Evolutionary conservation across 2,329 filamentous ascomycete genomes (phyloP), one percentile per base, ranked within the genome.

Genomic region (Arthrobotrys iridis): DNA sequence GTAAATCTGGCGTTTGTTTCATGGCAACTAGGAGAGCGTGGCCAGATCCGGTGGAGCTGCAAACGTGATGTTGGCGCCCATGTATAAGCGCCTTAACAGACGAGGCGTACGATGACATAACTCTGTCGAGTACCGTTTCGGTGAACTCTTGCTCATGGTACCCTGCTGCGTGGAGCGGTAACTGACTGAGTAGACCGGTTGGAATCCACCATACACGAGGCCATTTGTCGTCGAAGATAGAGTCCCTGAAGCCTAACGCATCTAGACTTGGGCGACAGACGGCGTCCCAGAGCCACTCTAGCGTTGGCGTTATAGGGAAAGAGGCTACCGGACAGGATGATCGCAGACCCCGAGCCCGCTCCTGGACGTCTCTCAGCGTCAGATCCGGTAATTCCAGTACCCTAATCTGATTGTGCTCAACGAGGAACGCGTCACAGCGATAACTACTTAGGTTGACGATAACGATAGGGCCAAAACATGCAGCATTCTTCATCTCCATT

Each of bases 61-160:
- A 11, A 8, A n/a, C 24, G 40, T 46, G 15, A 2, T n/a, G 62
- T 55, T 62, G 78, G 6, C 78, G 80, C 4, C 70, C 74, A 18
- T 80, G 58, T 20, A 82, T 77, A 0, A 84, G 37, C 2, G 80
- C 70, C 67, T 80, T 82, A 30, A 83, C 59, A 1, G 82, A 83
- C 0, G 80, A 77, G n/a, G 68, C 79, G 59, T 83, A 84, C 0
- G 82, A 83, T 2, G 83, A 84, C 1, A 83, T 79, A 2, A 81
- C 82, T 43, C 81, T 77, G 46, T 83, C 81, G 0, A 83, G 41
- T 0, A 81, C 80, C 0, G 80, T 81, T 8, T 80, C 66, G 0
- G 28, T 28, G 4, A 77, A 78, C 2, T 58, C 45, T 5, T 59
- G 18, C 1, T 33, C 8, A 58, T 83, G 81, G 30, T 77, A 59